These are phyloP conservation scores for peach (Prunus persica) DNA, from an alignment of 306 rosid species.

Conservation along the genomic window Prunus_persica_NCBIv2 NC_034011.1:7274001-7274500, in stretches of 20 bases:
- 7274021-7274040: background rate
- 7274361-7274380: background rate
- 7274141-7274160: conserved; percentile 64
- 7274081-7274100: background rate
- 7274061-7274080: background rate
- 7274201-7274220: conserved; percentile 91
- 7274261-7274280: conserved; percentile 59
- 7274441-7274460: background rate
- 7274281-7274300: background rate
- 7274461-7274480: background rate
- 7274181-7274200: conserved; percentile 91
- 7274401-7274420: background rate
- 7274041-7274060: background rate
- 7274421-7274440: background rate
- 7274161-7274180: conserved; percentile 90
- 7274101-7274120: background rate
- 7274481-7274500: background rate
- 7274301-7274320: background rate
- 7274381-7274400: background rate
- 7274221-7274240: conserved; percentile 86
- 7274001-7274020: background rate
- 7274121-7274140: background rate
- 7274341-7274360: background rate
- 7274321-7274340: background rate
- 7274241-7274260: conserved; percentile 96